A percentile compares a stretch with the other conserved stretches of the same genome.
Evolutionary conservation across 148 eudicot genomes (phyloP).

Genomic region (Camellia granthamiana): DNA sequence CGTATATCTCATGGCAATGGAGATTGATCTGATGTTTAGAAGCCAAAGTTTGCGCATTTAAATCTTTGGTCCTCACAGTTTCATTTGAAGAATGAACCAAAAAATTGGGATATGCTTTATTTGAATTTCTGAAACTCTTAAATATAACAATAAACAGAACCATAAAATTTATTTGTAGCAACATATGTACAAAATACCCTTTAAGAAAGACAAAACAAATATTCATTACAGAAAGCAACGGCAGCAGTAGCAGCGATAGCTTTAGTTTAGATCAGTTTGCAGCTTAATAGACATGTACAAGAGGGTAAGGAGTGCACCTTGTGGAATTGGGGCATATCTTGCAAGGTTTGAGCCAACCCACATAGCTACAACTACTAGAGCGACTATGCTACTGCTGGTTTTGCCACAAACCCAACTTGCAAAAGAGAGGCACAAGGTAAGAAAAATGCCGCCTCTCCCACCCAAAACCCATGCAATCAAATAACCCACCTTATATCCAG

Average conservation of each 20-base stretch:
- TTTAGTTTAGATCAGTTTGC: slow-evolving; percentile 53
- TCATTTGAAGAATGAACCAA: background rate
- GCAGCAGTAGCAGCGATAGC: slow-evolving; percentile 3
- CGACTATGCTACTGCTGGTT: slow-evolving; percentile 69
- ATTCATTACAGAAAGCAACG: slow-evolving; percentile 9
- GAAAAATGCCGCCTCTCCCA: slow-evolving; percentile 69
- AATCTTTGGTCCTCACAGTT: background rate
- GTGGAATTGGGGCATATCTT: slow-evolving; percentile 63
- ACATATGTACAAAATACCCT: slow-evolving; percentile 21
- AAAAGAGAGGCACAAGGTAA: slow-evolving; percentile 71
- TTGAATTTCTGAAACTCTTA: background rate
- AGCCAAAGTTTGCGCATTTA: background rate
- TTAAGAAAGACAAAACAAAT: background rate
- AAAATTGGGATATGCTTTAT: background rate
- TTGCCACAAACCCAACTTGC: slow-evolving; percentile 91
- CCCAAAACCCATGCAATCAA: slow-evolving; percentile 75
- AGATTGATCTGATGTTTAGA: background rate
- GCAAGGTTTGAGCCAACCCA: slow-evolving; percentile 76
- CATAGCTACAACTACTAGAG: slow-evolving; percentile 59
- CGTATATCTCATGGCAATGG: background rate
- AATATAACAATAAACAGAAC: background rate
- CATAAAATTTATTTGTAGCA: slow-evolving; percentile 6
- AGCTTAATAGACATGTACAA: slow-evolving; percentile 77
- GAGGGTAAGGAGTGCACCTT: slow-evolving; percentile 83
- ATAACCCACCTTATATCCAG: slow-evolving; percentile 77